Evolutionary conservation across 2,329 filamentous ascomycete genomes (phyloP).

Genomic region (Hypoxylon sp.): DNA sequence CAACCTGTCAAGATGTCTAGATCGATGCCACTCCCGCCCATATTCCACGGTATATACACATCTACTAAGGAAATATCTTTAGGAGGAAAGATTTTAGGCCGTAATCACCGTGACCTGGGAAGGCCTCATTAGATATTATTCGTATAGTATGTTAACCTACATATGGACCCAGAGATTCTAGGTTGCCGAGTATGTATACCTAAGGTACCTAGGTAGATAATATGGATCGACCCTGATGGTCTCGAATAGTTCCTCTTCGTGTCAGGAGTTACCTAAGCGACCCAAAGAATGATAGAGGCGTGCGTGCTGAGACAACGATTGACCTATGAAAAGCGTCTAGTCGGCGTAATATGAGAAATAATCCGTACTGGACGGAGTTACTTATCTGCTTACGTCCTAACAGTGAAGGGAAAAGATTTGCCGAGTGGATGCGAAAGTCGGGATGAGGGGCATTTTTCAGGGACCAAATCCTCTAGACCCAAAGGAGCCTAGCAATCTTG

Average conservation of each 20-base stretch:
- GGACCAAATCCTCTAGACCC: conserved; percentile 44
- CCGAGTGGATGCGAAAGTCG: conserved; percentile 44
- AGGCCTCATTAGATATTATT: neutral
- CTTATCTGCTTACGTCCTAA: conserved; percentile 34
- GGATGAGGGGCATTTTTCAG: conserved; percentile 47
- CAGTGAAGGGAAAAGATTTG: conserved; percentile 42
- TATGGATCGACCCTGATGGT: conserved; percentile 22
- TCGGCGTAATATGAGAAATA: conserved; percentile 26
- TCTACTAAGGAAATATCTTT: neutral
- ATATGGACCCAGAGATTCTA: neutral
- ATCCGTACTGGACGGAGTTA: conserved; percentile 34
- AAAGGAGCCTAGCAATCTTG: conserved; percentile 32
- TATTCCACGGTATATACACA: neutral
- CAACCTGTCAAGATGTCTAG: neutral
- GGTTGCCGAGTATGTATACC: neutral
- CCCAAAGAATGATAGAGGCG: conserved; percentile 18
- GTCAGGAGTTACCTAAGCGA: conserved; percentile 39
- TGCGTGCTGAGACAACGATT: conserved; percentile 8
- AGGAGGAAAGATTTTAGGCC: neutral
- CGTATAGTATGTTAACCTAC: neutral
- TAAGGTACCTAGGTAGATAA: neutral
- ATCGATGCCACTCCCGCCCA: neutral
- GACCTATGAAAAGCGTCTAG: conserved; percentile 27
- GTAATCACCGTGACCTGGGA: neutral
- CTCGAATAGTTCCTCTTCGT: conserved; percentile 16